Base-by-base conservation (phyloP, 768 basidiomycete species). In the Rhodotorula sphaerocarpa region DNA sequence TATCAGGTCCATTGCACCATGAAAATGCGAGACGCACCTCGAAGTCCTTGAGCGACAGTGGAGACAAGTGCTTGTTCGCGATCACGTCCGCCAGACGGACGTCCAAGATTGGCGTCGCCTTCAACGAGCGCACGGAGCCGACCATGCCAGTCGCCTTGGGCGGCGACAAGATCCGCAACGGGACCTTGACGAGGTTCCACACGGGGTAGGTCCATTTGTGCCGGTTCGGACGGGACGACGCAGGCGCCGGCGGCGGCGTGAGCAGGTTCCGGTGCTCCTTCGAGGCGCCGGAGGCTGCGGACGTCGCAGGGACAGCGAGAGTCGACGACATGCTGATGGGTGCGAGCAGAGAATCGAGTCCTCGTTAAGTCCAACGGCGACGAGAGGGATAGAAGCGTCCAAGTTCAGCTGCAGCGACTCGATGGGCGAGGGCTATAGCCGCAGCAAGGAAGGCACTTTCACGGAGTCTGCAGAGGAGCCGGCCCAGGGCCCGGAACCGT, bases 121-220 rank as follows among this genome's bases (percentile, higher is more conserved):
- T 59, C 61, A 67, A 33, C 27, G 55, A 57, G 14, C 66, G 44
- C 5, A 67, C 66, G 1, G 61, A 63, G 0, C 66, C 66, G 55
- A 67, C 66, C 61, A 61, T 63, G 48, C 65, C 65, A 23, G 65
- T 62, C 25, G 58, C 55, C 50, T 63, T 67, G n/a, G 66, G 66
- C 16, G 66, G 66, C 33, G 48, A 30, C 5, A 67, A n/a, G 55
- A 67, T 39, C 23, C 66, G 61, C 20, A 58, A 7, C 9, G 66
- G 66, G 7, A 67, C 66, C 41, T 67, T 61, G 61, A 57, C 20
- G 16, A 67, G 46, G 55, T 67, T 67, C 6, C 28, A 18, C 15
- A 67, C 27, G 20, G 66, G 61, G 44, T 48, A 28, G 23, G 48
- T 36, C 36, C 42, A 39, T 28, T 5, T 2, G 5, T 48, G 47